Evolutionary conservation across 805 yeast species (phyloP), one percentile per base, ranked within the genome.

Genomic region (Sugiyamaella qingdaonensis): DNA sequence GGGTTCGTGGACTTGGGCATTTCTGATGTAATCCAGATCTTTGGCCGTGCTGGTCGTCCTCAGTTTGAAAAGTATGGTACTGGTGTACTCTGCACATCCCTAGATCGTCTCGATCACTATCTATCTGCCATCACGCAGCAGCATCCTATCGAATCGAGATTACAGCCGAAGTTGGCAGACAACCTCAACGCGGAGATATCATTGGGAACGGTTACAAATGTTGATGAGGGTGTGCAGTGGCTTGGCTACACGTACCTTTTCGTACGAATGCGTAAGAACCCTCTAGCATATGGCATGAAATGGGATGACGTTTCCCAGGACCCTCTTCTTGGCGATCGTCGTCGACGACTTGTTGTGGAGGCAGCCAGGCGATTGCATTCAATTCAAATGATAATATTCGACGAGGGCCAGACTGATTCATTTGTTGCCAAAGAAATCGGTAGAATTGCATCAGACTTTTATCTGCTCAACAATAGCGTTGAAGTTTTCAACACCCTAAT

Each of bases 11-110:
- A 94, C 65, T 73, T 95, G 37, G 98, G 98, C 1, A 92, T 94
- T 14, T 86, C 97, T 0, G 99, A 94, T 72, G 96, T 94, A 37
- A 86, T 95, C 56, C 99, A 94, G 73, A 94, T 94, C 59, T 94
- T 94, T 72, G 99, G 99, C 61, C 86, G 99, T 74, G 99, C 99
- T 27, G 99, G 99, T 72, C 82, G 99, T 71, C 99, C 99, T 0
- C 99, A 95, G 62, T 94, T 82, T 69, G 96, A 92, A 61, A 81
- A 81, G 53, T 85, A 79, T 64, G 99, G 99, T 76, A 88, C 92
- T 2, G 98, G 98, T 74, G 82, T 90, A 21, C 72, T 94, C 46
- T 84, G 94, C 66, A 94, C 99, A 0, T 77, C 95, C 0, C 75
- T 78, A 54, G 98, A 92, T 62, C 74, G 80, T 47, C 70, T 95